Base-by-base conservation (phyloP, 768 basidiomycete genomes). In the Lanmaoa rubissima region DNA sequence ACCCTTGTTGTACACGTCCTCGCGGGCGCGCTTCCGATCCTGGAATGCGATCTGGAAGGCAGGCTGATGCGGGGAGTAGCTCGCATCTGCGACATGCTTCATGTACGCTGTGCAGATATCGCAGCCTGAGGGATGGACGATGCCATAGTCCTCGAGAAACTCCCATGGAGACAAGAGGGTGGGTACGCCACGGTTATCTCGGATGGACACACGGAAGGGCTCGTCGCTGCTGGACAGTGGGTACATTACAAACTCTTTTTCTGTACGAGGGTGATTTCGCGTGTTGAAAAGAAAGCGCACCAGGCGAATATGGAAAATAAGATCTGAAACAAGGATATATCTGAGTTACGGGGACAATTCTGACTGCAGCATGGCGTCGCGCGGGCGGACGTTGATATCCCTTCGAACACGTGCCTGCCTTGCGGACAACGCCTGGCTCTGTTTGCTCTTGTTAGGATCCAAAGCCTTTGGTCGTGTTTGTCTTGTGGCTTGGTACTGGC, bases 31-130 rank as follows among this genome's bases (percentile, higher is more conserved):
- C 61, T 76, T 73, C 48, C 74, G 70, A 51, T 75, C 73, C 58
- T 73, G 69, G 52, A 76, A 69, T 0, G 77, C 77, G 57, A 69
- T 69, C 61, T 78, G 73, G 60, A 78, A 74, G 9, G 75, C 74
- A 26, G 73, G 66, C 50, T 74, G 72, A 46, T 71, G 66, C 26
- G 66, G 69, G 43, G 70, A 74, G 58, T 74, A 72, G 59, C 68
- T 75, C 24, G 75, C 74, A 51, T 74, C 75, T 13, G 72, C 70
- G 57, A 76, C 63, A 56, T 78, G 76, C 51, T 73, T 69, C 69
- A 74, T 76, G 61, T 77, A 78, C 12, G 69, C 64, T 7, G 70
- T 58, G 57, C 76, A 78, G 14, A 69, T 64, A 19, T 67, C 68
- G 62, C 76, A 78, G 57, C 72, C 77, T 1, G 72, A 69, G 6